Evolutionary conservation across 2,329 filamentous ascomycete genomes (phyloP).

Genomic region (Cadophora sp.): DNA sequence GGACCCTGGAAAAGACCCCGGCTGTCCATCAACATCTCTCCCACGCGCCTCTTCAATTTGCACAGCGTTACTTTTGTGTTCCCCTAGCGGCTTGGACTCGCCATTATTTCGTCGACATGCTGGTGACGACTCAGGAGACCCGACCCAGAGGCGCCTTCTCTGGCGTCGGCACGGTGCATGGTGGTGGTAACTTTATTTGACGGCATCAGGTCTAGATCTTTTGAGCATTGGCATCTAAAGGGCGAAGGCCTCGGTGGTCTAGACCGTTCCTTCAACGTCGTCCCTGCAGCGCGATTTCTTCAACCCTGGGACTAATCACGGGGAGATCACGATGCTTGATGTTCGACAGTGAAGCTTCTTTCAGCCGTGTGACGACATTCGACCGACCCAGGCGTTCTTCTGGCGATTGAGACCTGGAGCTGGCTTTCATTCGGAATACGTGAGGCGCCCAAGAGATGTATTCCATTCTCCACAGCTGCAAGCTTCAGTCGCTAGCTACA

Average conservation of each 20-base stretch:
- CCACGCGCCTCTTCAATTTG: background rate
- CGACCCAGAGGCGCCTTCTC: background rate
- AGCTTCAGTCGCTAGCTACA: background rate
- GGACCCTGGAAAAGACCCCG: background rate
- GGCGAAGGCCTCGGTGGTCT: background rate
- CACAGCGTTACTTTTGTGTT: background rate
- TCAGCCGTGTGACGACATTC: background rate
- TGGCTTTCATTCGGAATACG: background rate
- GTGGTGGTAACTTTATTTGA: background rate
- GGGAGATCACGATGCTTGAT: background rate
- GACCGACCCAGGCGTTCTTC: background rate
- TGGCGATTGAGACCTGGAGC: background rate
- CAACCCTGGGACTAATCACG: background rate
- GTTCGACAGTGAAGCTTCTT: background rate
- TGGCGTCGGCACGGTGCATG: background rate
- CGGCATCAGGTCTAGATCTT: background rate
- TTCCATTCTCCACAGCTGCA: background rate
- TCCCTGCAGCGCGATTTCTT: background rate
- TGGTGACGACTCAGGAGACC: background rate
- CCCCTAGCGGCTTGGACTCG: background rate
- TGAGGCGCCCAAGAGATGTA: background rate
- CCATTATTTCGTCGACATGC: background rate
- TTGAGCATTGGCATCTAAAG: background rate
- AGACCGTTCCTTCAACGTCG: background rate
- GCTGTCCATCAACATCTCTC: background rate